Evolutionary conservation across 345 rosid genomes (phyloP), one percentile per base, ranked within the genome.

Genomic region (Corchorus capsularis): DNA sequence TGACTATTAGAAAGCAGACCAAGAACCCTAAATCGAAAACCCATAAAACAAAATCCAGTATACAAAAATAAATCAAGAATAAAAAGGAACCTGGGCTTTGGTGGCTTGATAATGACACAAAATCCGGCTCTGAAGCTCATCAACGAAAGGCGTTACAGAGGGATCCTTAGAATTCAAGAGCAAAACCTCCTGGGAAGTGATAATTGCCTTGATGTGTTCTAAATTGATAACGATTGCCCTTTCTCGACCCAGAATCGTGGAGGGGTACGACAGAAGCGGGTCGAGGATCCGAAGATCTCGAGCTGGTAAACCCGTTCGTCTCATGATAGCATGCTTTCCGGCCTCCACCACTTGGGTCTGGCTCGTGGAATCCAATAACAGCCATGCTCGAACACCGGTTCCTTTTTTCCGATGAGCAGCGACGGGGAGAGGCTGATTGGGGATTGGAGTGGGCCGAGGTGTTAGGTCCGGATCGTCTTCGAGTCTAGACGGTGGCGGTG

Each of bases 141-240:
- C 88, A 57, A 93, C 93, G 56, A 93, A 92, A 0, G 97, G 97
- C 22, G 79, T 74, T 27, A 93, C 97, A 1, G 91, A 86, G 20
- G 99, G 99, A 70, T 93, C 97, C 78, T 84, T 85, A 37, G 94
- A 93, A 78, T 93, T 96, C 75, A 93, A 83, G 79, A 96, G 76
- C 77, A 91, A 74, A 50, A 93, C 96, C 86, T 96, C 98, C 39
- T 90, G 90, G 4, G 97, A 94, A 1, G 97, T 96, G 79, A 92
- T 89, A 73, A 96, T 96, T 14, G 98, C 97, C 89, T 96, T 91
- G 16, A 92, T 91, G 69, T 96, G 96, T 89, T 96, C 99, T 85
- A 92, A 78, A 71, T 93, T 93, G 75, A 96, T 91, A 10, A 93
- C 98, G 12, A 96, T 92, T 41, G 97, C 98, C 69, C 87, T 83